Percentiles rank a stretch among this genome's conserved stretches.
These are phyloP conservation scores for Lactarius akahatsu DNA, from an alignment of 768 basidiomycete species.

Conservation along the genomic window DNA sequence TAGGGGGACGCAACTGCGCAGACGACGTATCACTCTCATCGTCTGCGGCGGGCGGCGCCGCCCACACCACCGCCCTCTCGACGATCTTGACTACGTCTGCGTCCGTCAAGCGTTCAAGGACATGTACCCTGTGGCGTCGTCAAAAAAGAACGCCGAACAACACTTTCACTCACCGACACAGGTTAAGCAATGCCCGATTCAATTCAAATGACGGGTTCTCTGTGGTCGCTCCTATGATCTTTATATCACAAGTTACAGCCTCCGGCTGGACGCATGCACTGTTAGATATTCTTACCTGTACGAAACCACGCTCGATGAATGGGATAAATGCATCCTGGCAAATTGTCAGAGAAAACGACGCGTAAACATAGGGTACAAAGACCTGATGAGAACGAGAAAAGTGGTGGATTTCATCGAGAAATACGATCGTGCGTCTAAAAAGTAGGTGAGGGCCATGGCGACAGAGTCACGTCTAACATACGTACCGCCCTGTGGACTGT, in stretches of 20 bases:
- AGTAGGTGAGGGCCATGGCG: constrained; percentile 1
- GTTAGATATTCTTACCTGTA: constrained; percentile 47
- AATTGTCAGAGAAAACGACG: constrained; percentile 26
- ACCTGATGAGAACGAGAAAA: constrained; percentile 74
- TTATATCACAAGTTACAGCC: not conserved
- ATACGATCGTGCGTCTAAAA: constrained; percentile 67
- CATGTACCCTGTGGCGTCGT: constrained; percentile 60
- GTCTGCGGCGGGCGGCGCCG: constrained; percentile 6
- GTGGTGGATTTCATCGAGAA: constrained; percentile 83
- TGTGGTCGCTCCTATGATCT: constrained; percentile 82
- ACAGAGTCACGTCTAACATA: not conserved
- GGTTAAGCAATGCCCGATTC: constrained; percentile 67
- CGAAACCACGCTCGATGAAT: constrained; percentile 72
- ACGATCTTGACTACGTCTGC: constrained; percentile 60
- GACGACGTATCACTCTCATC: not conserved
- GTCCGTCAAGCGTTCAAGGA: constrained; percentile 64
- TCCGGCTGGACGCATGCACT: not conserved
- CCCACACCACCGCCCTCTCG: constrained; percentile 48
- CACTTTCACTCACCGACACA: constrained; percentile 59
- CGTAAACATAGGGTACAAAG: not conserved
- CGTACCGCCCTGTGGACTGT: constrained; percentile 61
- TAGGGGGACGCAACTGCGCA: constrained; percentile 4
- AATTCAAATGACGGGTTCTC: constrained; percentile 89
- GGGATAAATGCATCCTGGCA: constrained; percentile 76
- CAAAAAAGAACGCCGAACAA: not conserved